Percentiles rank a stretch among this genome's conserved stretches.
Conservation (phyloP, 306 rosid genomes). For the Cyclanthera cordifolia region DNA sequence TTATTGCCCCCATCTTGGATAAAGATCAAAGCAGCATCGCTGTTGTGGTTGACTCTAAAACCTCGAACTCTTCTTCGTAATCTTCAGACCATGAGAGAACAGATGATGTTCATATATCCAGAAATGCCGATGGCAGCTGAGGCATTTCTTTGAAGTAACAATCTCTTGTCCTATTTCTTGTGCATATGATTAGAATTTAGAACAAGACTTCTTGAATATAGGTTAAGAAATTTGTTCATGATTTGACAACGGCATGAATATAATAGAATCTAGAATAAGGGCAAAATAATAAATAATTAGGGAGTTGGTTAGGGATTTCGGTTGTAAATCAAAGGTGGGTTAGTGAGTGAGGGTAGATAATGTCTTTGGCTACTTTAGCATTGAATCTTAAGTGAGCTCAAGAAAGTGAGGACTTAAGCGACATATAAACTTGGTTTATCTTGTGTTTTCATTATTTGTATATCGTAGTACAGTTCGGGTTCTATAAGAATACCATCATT, state of each 20-base stretch:
- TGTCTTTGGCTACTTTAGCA: no score
- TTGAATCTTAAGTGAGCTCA: no score
- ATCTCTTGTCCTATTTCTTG: neutral
- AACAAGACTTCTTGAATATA: neutral
- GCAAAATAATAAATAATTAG: no score
- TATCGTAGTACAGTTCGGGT: no score
- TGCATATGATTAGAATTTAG: neutral
- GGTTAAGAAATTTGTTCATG: neutral
- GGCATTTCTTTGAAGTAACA: neutral
- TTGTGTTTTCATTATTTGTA: no score
- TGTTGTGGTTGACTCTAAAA: slow-evolving; percentile 30
- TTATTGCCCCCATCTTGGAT: slow-evolving; percentile 19
- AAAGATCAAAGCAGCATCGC: slow-evolving; percentile 14
- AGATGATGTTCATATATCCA: slow-evolving; percentile 1
- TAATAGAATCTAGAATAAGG: no score
- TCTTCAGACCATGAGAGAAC: slow-evolving; percentile 31
- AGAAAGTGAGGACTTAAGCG: no score
- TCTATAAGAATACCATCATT: neutral
- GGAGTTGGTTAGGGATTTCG: no score
- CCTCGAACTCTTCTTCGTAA: slow-evolving; percentile 30
- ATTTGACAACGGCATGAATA: neutral
- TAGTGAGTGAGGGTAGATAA: no score
- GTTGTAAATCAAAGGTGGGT: no score
- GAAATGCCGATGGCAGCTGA: neutral
- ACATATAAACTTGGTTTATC: no score